phyloP scores from a whole-genome alignment of 345 rosid species.

The Kandelia obovata region DNA sequence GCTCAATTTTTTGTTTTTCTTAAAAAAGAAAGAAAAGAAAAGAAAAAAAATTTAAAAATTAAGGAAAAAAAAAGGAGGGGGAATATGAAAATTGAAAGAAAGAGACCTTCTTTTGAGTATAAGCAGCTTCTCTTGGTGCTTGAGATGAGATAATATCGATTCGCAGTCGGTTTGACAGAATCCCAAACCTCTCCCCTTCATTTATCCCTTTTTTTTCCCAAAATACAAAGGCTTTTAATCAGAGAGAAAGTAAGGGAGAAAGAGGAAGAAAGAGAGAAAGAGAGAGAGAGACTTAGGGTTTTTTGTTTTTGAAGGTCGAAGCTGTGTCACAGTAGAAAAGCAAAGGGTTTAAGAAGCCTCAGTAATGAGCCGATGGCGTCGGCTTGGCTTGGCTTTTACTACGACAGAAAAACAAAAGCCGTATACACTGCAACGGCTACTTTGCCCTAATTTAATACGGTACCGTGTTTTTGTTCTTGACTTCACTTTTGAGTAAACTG shows the following conservation, averaged over 20 bases:
- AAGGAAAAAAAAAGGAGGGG: not conserved
- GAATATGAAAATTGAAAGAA: not conserved
- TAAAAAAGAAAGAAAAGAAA: not conserved
- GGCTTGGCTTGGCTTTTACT: too few species aligned
- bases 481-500: too few species aligned
- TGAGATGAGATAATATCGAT: constrained; percentile 40
- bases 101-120: constrained; percentile 58
- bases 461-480: too few species aligned
- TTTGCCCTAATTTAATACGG: too few species aligned
- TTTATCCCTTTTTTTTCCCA: too few species aligned
- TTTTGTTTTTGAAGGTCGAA: not conserved
- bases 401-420: too few species aligned
- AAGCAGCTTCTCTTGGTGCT: constrained; percentile 46
- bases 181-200: constrained; percentile 20
- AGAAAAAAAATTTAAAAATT: not conserved
- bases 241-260: not conserved
- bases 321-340: too few species aligned
- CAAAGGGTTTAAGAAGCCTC: not conserved
- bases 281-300: constrained; percentile 2
- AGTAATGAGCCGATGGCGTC: too few species aligned
- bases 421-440: too few species aligned
- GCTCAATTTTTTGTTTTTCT: too few species aligned
- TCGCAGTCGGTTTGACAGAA: constrained; percentile 34
- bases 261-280: not conserved
- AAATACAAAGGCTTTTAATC: constrained; percentile 1